Evolutionary conservation across 2,329 filamentous ascomycete genomes (phyloP), one percentile per base, ranked within the genome.

Genomic region (Sclerotinia nivalis): DNA sequence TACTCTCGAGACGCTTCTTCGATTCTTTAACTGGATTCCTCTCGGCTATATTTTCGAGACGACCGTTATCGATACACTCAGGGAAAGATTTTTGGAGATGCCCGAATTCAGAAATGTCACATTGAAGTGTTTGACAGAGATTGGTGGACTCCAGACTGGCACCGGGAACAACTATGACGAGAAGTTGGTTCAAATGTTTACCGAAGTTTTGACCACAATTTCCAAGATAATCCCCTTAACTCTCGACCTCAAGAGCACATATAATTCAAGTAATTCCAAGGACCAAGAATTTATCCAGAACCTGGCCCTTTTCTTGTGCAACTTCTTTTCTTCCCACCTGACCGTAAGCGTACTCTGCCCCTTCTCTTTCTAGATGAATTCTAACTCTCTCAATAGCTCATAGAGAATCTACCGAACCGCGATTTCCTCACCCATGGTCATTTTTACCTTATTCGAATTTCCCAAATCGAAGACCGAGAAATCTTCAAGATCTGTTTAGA

Each of bases 401-500:
- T 99, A 75, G 96, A 99, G 82, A 97, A 96, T 76, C 87, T 99
- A 34, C 95, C 96, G 37, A 98, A 98, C 82, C 88, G 90, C 75
- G 96, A 99, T 77, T 99, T 93, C 81, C 89, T 99, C 56, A 92
- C 93, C 1, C 96, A 99, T 78, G 95, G 93, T 25, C 96, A 99
- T 81, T 98, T 97, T 82, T 99, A 99, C 81, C 89, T 99, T 20
- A 97, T 99, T 78, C 91, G 95, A 73, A 97, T 99, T 80, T 97
- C 94, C 61, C 94, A 99, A 82, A 99, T 99, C 75, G 96, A 99
- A 75, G 96, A 99, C 78, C 91, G 96, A 68, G 96, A 99, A 80
- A 97, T 99, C 74, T 99, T 99, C 88, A 99, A 99, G 86, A 99
- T 99, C 78, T 97, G 93, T 79, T 85, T 99, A 72, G 96, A 99